Evolutionary conservation across 345 rosid species (phyloP).

Genomic region (Odontarrhena argentea): DNA sequence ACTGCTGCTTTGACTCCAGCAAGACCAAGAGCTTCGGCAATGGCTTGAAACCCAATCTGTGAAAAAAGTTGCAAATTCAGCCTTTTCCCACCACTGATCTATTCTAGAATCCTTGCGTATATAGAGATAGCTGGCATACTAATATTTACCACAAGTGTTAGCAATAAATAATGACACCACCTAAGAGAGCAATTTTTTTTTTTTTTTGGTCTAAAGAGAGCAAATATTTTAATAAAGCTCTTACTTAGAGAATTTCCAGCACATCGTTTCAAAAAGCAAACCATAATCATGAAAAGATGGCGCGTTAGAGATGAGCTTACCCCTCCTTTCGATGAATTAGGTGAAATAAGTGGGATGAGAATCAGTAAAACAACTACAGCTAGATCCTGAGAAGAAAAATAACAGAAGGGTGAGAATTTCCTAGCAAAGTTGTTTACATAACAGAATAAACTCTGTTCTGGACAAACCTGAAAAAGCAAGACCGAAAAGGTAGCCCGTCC

Average conservation of each 20-base stretch:
- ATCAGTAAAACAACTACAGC: slow-evolving; percentile 97
- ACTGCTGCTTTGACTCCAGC: slow-evolving; percentile 95
- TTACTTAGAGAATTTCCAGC: slow-evolving; percentile 12
- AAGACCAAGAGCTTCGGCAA: slow-evolving; percentile 96
- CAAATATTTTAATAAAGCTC: slow-evolving; percentile 10
- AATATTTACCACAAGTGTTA: background rate
- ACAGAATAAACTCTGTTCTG: slow-evolving; percentile 17
- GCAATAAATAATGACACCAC: slow-evolving; percentile 19
- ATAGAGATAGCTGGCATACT: slow-evolving; percentile 20
- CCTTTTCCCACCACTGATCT: slow-evolving; percentile 15
- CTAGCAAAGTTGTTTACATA: slow-evolving; percentile 17
- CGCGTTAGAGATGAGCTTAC: slow-evolving; percentile 49
- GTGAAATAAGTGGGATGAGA: slow-evolving; percentile 97
- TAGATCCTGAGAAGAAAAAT: slow-evolving; percentile 68
- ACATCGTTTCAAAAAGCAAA: slow-evolving; percentile 12
- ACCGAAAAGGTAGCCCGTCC: slow-evolving; percentile 99
- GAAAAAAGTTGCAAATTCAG: slow-evolving; percentile 39
- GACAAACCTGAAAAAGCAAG: slow-evolving; percentile 88
- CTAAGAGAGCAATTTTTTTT: background rate
- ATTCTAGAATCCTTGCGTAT: slow-evolving; percentile 14
- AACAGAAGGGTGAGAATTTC: slow-evolving; percentile 31
- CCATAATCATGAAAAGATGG: slow-evolving; percentile 19
- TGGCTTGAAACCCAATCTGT: slow-evolving; percentile 96
- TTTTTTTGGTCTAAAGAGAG: background rate
- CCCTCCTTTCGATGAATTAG: slow-evolving; percentile 99